Evolutionary conservation across 225 moss, liverwort and hornwort genomes (phyloP).

Genomic region (Lunularia cruciata): DNA sequence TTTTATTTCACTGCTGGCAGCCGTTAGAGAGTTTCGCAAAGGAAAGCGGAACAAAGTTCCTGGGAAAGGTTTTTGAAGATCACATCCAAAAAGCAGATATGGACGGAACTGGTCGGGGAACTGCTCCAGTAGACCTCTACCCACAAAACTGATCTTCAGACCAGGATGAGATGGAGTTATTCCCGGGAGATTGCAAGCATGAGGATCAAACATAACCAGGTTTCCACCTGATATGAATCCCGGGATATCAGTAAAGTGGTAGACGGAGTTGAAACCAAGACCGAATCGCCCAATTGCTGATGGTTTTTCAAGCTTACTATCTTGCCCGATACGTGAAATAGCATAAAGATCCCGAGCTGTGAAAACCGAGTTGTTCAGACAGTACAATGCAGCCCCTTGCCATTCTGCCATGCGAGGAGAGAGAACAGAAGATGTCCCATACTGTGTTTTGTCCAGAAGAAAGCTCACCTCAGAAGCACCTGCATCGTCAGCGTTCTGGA

Average conservation of each 20-base stretch:
- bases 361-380: constrained; percentile 79
- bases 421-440: constrained; percentile 76
- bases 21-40: constrained; percentile 61
- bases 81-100: constrained; percentile 77
- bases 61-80: constrained; percentile 74
- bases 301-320: constrained; percentile 88
- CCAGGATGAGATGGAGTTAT: constrained; percentile 90
- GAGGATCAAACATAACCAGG: constrained; percentile 89
- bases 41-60: constrained; percentile 89
- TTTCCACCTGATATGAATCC: constrained; percentile 84
- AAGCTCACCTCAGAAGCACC: constrained; percentile 81
- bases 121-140: constrained; percentile 78
- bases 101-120: constrained; percentile 87
- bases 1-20: constrained; percentile 78
- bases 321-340: constrained; percentile 88
- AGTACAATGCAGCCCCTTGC: constrained; percentile 87
- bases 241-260: constrained; percentile 91
- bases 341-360: constrained; percentile 82
- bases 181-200: constrained; percentile 83
- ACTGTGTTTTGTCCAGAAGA: constrained; percentile 69
- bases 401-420: constrained; percentile 87
- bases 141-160: constrained; percentile 82
- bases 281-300: constrained; percentile 91
- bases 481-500: constrained; percentile 91
- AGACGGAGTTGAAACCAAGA: constrained; percentile 90